Percentiles rank a stretch among this genome's conserved stretches.
Evolutionary conservation across 192 early-diverging fungal species (phyloP).

Genomic region (Mortierella claussenii): DNA sequence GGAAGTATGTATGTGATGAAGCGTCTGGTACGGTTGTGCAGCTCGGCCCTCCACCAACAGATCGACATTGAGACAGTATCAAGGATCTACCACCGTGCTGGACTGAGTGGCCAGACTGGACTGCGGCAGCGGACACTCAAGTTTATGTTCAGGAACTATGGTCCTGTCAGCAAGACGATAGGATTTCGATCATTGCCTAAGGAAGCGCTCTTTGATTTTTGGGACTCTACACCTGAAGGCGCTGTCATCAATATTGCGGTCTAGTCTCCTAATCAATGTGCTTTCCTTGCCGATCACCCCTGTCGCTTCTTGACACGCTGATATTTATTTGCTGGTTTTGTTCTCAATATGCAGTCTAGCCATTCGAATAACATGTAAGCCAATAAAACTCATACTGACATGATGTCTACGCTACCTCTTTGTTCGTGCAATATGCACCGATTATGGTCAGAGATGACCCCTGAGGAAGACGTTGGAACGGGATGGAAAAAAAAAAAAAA

Average conservation of each 20-base stretch:
- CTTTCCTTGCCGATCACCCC: too few species aligned
- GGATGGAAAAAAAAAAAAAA: slow-evolving; percentile 7
- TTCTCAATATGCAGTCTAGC: too few species aligned
- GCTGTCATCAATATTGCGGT: slow-evolving; percentile 53
- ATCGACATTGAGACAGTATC: slow-evolving; percentile 66
- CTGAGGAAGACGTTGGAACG: slow-evolving; percentile 3
- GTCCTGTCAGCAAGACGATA: slow-evolving; percentile 63
- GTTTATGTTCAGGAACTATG: slow-evolving; percentile 70
- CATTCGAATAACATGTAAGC: too few species aligned
- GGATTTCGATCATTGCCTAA: slow-evolving; percentile 65
- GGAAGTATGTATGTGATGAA: slow-evolving; percentile 68
- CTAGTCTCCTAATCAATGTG: too few species aligned
- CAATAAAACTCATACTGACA: too few species aligned
- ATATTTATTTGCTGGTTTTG: too few species aligned
- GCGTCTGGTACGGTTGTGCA: slow-evolving; percentile 62
- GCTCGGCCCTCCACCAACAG: slow-evolving; percentile 53
- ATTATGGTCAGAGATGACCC: too few species aligned
- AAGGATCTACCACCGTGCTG: slow-evolving; percentile 65
- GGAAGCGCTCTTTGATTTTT: slow-evolving; percentile 66
- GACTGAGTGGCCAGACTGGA: slow-evolving; percentile 60
- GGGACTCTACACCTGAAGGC: slow-evolving; percentile 66
- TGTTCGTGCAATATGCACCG: too few species aligned
- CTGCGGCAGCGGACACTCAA: slow-evolving; percentile 60
- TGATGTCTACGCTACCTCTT: too few species aligned
- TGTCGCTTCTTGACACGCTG: too few species aligned